Evolutionary conservation across 2,329 filamentous ascomycete genomes (phyloP), one percentile per base, ranked within the genome.

Genomic region (Apiospora saccharicola): DNA sequence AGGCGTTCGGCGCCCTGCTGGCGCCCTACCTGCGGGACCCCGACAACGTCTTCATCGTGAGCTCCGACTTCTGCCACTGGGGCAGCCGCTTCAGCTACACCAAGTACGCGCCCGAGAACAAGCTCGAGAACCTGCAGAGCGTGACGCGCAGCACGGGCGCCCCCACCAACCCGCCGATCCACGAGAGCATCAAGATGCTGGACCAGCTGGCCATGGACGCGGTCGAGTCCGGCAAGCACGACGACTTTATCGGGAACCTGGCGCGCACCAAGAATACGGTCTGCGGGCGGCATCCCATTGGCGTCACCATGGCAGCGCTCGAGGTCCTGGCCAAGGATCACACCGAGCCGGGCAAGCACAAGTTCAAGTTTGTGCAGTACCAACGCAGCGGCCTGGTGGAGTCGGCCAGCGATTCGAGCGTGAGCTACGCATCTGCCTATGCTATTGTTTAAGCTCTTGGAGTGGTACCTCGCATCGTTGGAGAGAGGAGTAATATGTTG

Each of bases 41-140:
- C 0, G 85, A 88, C 16, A 97, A 94, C 73, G 90, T 92, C 1
- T 98, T 98, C 80, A 89, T 99, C 73, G 89, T 98, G 75, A 96
- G 93, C 81, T 98, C 95, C 0, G 96, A 99, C 81, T 99, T 99
- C 81, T 98, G 96, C 75, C 96, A 99, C 82, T 99, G 96, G 96
- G 96, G 96, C 14, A 77, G 86, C 0, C 88, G 94, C 68, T 99
- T 98, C 82, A 86, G 88, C 71, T 99, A 98, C 82, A 94, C 91
- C 41, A 92, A 92, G 73, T 98, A 98, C 81, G 88, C 73, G 73
- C 88, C 74, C 71, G 86, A 75, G 78, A 80, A 79, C 47, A 80
- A 83, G 16, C 75, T 84, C 2, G 85, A 34, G 76, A 81, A 79
- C 74, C 82, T 84, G 78, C 85, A 75, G 75, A 84, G 78, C 30